Evolutionary conservation across 2,329 filamentous ascomycete genomes (phyloP).

Genomic region (Penicillium sp.): DNA sequence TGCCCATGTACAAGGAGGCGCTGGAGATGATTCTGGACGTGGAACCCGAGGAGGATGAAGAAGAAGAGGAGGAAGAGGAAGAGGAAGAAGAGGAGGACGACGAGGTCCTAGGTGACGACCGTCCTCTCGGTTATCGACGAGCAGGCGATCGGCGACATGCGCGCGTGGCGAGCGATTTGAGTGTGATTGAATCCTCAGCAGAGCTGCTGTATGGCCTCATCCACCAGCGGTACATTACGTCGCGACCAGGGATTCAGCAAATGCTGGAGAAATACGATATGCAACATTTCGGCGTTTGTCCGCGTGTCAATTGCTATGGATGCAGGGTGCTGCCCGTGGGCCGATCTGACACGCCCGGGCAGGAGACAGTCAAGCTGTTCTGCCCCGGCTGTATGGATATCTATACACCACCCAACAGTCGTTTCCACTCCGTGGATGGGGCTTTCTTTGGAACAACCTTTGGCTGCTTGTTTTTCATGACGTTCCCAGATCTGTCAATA

Average conservation of each 20-base stretch:
- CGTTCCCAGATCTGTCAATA: conserved; percentile 88
- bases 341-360: conserved; percentile 86
- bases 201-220: conserved; percentile 97
- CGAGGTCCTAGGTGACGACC: conserved; percentile 57
- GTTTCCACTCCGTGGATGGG: conserved; percentile 94
- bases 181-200: conserved; percentile 94
- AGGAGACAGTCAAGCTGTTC: conserved; percentile 97
- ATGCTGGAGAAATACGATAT: conserved; percentile 99
- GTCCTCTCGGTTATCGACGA: conserved; percentile 41
- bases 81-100: conserved; percentile 68
- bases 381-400: conserved; percentile 95
- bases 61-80: conserved; percentile 60
- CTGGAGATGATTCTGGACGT: conserved; percentile 99
- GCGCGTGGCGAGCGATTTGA: conserved; percentile 85
- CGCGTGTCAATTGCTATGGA: conserved; percentile 86
- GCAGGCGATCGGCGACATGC: conserved; percentile 67
- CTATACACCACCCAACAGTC: conserved; percentile 93
- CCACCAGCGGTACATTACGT: conserved; percentile 97
- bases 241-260: conserved; percentile 89
- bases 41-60: conserved; percentile 79
- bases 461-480: conserved; percentile 94
- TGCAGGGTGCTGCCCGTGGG: conserved; percentile 89
- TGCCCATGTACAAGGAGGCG: conserved; percentile 98
- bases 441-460: conserved; percentile 98
- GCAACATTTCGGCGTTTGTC: conserved; percentile 91